These are phyloP conservation scores for Rhytidiadelphus loreus DNA, from an alignment of 225 moss, liverwort and hornwort species.

Conservation along the genomic window DNA sequence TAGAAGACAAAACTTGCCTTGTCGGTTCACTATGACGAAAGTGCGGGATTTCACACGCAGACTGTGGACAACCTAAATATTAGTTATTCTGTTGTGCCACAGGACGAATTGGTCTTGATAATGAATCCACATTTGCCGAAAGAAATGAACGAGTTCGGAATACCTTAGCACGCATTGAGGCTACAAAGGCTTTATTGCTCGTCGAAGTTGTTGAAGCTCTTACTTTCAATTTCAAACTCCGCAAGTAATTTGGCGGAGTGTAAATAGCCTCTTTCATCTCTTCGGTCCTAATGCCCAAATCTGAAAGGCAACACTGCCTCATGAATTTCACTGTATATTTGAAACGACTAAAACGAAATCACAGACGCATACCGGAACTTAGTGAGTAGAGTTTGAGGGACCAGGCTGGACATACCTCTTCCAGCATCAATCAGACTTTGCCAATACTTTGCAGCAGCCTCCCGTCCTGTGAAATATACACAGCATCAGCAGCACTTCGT, in stretches of 20 bases:
- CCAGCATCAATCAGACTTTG: conserved; percentile 21
- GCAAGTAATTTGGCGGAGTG: background rate
- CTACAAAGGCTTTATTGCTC: background rate
- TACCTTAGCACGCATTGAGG: conserved; percentile 13
- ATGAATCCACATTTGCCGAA: background rate
- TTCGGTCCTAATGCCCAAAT: background rate
- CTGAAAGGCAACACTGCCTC: background rate
- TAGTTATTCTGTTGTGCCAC: background rate
- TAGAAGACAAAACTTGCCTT: background rate
- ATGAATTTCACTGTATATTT: background rate
- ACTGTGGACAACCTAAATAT: background rate
- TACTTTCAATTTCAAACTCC: background rate
- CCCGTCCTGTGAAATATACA: background rate
- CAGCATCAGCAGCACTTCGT: background rate
- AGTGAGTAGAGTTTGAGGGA: background rate
- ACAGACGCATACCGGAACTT: background rate
- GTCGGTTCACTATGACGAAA: background rate
- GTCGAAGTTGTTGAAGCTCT: background rate
- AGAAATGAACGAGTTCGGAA: background rate
- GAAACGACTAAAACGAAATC: background rate
- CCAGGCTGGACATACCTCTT: background rate
- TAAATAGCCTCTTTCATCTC: background rate
- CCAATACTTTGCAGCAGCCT: conserved; percentile 17
- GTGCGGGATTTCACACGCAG: background rate
- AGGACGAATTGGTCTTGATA: background rate